Evolutionary conservation across 2,329 filamentous ascomycete genomes (phyloP).

Genomic region (Waltergamsia citrina): DNA sequence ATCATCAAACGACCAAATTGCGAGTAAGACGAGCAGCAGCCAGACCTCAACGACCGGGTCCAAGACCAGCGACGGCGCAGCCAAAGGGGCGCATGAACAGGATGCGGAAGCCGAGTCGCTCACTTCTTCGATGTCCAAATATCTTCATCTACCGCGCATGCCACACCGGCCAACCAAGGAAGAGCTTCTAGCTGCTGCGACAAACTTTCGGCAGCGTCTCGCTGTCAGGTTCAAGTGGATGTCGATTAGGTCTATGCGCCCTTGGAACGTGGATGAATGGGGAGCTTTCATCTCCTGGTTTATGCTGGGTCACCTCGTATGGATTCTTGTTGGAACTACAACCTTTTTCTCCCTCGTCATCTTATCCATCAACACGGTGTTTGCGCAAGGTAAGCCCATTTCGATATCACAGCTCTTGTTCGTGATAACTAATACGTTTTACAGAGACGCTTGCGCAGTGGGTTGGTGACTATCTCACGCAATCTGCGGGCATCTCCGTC

Average conservation of each 20-base stretch:
- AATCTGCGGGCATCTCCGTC: slow-evolving; percentile 85
- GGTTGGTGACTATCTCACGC: slow-evolving; percentile 91
- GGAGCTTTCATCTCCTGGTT: slow-evolving; percentile 93
- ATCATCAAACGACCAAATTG: too few species aligned
- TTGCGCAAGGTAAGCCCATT: slow-evolving; percentile 66
- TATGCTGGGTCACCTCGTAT: slow-evolving; percentile 83
- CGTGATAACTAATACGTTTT: background rate
- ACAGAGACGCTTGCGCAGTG: slow-evolving; percentile 83
- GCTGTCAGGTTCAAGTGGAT: slow-evolving; percentile 96
- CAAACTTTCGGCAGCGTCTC: slow-evolving; percentile 82
- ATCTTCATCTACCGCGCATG: slow-evolving; percentile 54
- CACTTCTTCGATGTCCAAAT: slow-evolving; percentile 45
- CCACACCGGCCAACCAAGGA: slow-evolving; percentile 89
- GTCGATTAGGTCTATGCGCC: slow-evolving; percentile 84
- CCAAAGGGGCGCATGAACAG: background rate
- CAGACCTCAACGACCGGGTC: background rate
- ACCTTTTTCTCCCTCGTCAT: slow-evolving; percentile 94
- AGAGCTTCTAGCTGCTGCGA: slow-evolving; percentile 84
- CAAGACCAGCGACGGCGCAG: background rate
- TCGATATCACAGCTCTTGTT: background rate
- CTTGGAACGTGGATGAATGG: slow-evolving; percentile 95
- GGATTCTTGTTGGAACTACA: slow-evolving; percentile 93
- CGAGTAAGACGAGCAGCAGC: too few species aligned
- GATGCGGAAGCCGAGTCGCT: slow-evolving; percentile 25
- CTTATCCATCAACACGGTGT: slow-evolving; percentile 86